phyloP scores from a whole-genome alignment of 768 basidiomycete species.

The Phlebiopsis flavidoalba region DNA sequence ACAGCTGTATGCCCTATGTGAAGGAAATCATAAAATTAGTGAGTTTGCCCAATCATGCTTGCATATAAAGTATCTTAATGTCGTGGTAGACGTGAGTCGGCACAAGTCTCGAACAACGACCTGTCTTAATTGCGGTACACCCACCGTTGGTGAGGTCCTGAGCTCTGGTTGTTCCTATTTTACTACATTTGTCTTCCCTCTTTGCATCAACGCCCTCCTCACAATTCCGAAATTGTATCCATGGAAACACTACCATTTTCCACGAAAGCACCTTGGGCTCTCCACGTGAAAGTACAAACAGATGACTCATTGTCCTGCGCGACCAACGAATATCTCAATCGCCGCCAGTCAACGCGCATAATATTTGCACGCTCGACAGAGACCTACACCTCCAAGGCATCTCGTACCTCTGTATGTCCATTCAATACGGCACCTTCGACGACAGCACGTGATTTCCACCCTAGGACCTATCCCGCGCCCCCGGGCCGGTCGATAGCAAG shows the following conservation, averaged over 20 bases:
- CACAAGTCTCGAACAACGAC: conserved; percentile 33
- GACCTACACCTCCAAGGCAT: conserved; percentile 17
- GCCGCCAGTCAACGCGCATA: conserved; percentile 22
- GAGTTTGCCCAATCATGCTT: neutral
- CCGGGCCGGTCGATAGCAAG: conserved; percentile 20
- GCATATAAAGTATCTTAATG: neutral
- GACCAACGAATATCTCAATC: conserved; percentile 72
- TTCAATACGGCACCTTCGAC: neutral
- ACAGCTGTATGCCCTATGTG: conserved; percentile 71
- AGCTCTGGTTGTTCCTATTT: too few species aligned
- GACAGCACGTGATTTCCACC: neutral
- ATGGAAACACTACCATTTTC: too few species aligned
- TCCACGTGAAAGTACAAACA: too few species aligned
- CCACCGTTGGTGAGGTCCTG: conserved; percentile 50
- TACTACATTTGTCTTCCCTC: too few species aligned
- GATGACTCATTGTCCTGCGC: too few species aligned
- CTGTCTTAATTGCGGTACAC: conserved; percentile 45
- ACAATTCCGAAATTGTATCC: too few species aligned
- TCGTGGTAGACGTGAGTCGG: neutral
- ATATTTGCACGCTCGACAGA: conserved; percentile 21
- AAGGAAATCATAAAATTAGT: conserved; percentile 48
- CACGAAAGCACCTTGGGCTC: too few species aligned
- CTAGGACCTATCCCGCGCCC: conserved; percentile 26
- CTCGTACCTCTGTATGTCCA: conserved; percentile 18
- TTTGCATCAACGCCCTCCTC: too few species aligned